Evolutionary conservation across 768 basidiomycete genomes (phyloP).

Genomic region (Cantharellus cinnabarinus): DNA sequence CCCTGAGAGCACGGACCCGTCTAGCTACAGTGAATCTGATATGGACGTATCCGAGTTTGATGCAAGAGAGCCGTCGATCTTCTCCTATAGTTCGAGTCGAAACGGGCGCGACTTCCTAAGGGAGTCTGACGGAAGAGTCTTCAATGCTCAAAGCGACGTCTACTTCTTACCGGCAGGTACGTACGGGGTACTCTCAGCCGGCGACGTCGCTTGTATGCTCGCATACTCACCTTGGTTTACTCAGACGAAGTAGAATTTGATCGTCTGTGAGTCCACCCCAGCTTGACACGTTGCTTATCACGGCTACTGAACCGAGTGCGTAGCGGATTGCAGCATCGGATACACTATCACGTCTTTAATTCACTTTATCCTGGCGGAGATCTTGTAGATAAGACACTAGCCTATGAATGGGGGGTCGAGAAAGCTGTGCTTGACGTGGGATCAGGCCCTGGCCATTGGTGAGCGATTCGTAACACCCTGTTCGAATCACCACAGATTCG

Average conservation of each 20-base stretch:
- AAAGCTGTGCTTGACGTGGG: not conserved
- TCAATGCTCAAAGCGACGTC: constrained; percentile 5
- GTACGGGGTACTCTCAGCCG: not conserved
- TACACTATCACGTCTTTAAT: not conserved
- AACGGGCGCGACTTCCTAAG: constrained; percentile 2
- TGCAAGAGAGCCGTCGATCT: constrained; percentile 1
- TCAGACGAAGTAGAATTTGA: not conserved
- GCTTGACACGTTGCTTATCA: not conserved
- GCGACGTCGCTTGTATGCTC: not conserved
- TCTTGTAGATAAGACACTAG: not conserved
- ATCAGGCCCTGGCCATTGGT: constrained; percentile 1
- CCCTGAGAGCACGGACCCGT: too few species aligned
- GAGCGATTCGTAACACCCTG: not conserved
- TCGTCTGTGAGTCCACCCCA: not conserved
- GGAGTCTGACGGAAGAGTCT: constrained; percentile 3
- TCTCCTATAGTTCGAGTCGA: constrained; percentile 4
- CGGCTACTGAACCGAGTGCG: not conserved
- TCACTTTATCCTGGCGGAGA: not conserved
- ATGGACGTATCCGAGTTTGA: too few species aligned
- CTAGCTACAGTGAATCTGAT: too few species aligned
- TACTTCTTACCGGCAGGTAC: constrained; percentile 1
- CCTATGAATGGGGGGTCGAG: not conserved
- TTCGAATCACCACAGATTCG: not conserved
- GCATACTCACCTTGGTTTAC: not conserved
- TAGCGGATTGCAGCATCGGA: not conserved